These are phyloP conservation scores for Russula compacta DNA, from an alignment of 768 basidiomycete species.

Conservation along the genomic window DNA sequence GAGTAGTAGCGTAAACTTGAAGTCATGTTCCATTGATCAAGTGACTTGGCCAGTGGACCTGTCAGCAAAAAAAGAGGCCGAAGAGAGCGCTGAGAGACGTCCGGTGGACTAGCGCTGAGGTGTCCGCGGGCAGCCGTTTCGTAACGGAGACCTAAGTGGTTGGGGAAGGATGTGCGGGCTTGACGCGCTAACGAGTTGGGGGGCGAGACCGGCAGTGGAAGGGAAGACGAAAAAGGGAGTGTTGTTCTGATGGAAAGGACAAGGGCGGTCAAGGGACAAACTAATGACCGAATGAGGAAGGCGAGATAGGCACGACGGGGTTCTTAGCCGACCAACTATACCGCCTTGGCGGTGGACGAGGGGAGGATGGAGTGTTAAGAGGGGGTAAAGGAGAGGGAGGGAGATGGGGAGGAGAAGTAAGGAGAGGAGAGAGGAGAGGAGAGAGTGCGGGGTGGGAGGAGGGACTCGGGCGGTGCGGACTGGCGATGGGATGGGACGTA, in stretches of 20 bases:
- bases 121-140: neutral
- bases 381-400: neutral
- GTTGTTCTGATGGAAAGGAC: conserved; percentile 15
- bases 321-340: neutral
- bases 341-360: neutral
- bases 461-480: no score
- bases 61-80: neutral
- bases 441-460: neutral
- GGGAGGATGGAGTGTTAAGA: neutral
- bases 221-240: neutral
- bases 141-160: neutral
- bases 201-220: neutral
- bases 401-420: neutral
- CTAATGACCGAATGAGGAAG: conserved; percentile 8
- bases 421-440: neutral
- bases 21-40: no score
- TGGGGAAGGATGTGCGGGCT: no score
- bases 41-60: neutral
- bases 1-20: no score
- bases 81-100: neutral
- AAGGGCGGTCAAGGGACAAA: neutral
- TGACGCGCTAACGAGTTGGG: neutral
- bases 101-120: neutral
- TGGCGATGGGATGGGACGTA: no score
- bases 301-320: conserved; percentile 1